Evolutionary conservation across 2,329 filamentous ascomycete species (phyloP).

Genomic region (Hortaea werneckii): DNA sequence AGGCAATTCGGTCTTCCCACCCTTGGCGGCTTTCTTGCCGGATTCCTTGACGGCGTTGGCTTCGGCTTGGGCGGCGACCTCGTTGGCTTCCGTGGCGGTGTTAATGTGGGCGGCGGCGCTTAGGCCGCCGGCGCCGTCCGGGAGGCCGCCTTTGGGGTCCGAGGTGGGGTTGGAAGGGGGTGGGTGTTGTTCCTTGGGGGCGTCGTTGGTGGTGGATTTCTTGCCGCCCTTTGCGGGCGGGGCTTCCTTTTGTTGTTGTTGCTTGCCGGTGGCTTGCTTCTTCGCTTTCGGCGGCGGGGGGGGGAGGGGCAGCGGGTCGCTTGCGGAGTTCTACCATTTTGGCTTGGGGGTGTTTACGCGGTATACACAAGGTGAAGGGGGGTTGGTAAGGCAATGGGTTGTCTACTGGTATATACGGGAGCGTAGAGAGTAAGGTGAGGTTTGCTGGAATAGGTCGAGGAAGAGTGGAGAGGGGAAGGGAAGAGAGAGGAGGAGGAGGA

Average conservation of each 20-base stretch:
- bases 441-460: too few relatives aligned
- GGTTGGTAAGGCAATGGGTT: too few relatives aligned
- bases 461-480: too few relatives aligned
- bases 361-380: too few relatives aligned
- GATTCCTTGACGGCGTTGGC: constrained; percentile 7
- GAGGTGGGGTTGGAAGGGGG: constrained; percentile 8
- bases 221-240: constrained; percentile 40
- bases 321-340: constrained; percentile 52
- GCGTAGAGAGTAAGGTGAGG: too few relatives aligned
- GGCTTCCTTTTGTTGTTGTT: too few relatives aligned
- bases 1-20: constrained; percentile 11
- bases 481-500: too few relatives aligned
- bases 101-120: constrained; percentile 7
- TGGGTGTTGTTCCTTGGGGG: constrained; percentile 11
- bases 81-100: constrained; percentile 5
- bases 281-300: constrained; percentile 11
- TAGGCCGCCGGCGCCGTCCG: constrained; percentile 9
- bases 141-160: constrained; percentile 8
- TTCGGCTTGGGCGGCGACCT: constrained; percentile 7
- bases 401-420: too few relatives aligned
- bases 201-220: constrained; percentile 21
- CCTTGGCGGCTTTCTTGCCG: constrained; percentile 12
- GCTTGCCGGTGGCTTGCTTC: neutral
- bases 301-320: constrained; percentile 45
- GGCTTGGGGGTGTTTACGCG: neutral